phyloP scores from a whole-genome alignment of 495 filamentous ascomycete genomes.

The Daldinia caldariorum region DNA sequence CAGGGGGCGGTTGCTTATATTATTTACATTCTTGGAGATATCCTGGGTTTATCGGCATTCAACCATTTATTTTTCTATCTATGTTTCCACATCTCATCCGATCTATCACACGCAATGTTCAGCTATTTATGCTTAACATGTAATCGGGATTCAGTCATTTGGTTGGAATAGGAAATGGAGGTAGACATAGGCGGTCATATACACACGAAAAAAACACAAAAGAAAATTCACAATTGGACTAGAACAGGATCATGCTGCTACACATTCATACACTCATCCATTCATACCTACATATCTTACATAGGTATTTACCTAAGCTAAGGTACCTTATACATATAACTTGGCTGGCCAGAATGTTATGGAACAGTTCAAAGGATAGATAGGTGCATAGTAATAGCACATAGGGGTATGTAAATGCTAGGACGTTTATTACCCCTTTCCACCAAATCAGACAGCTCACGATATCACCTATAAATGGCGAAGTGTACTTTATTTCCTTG shows the following conservation, averaged over 20 bases:
- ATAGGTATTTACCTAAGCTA: not conserved
- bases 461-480: not conserved
- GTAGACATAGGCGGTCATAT: slow-evolving; percentile 9
- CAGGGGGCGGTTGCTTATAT: slow-evolving; percentile 9
- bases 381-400: slow-evolving; percentile 3
- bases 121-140: slow-evolving; percentile 8
- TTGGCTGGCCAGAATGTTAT: not conserved
- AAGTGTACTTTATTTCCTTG: not conserved
- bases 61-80: slow-evolving; percentile 1
- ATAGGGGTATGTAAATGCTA: not conserved
- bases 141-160: slow-evolving; percentile 10
- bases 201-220: slow-evolving; percentile 6
- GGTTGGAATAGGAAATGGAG: slow-evolving; percentile 5
- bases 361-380: not conserved
- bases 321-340: not conserved
- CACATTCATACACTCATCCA: not conserved
- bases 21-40: slow-evolving; percentile 40
- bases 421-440: not conserved
- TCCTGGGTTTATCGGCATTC: slow-evolving; percentile 25
- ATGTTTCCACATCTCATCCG: slow-evolving; percentile 12
- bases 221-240: not conserved
- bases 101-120: not conserved
- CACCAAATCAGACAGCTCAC: not conserved
- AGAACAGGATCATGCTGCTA: slow-evolving; percentile 7
- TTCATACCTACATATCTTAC: not conserved